Base-by-base conservation (phyloP, 2,329 filamentous ascomycete genomes). In the Ceratocystis eucalypticola region DNA sequence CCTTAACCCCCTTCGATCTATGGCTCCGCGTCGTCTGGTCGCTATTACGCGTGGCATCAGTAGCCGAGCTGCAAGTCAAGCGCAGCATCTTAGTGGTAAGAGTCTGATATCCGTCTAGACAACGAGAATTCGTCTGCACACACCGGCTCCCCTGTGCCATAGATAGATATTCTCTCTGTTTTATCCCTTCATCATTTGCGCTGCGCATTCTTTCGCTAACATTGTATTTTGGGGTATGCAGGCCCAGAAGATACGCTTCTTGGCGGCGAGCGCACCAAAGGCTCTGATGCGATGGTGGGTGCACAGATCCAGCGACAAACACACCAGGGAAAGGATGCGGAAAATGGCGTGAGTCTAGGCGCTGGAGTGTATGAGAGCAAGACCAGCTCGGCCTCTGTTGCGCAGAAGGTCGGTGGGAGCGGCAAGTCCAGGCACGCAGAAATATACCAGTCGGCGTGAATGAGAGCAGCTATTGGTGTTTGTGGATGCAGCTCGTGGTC, bases 231-330 rank as follows among this genome's bases (percentile, higher is more conserved):
- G 37, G 10, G 10, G 37, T 41, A 41, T 41, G 37, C 37, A 64
- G 62, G 62, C n/a, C 62, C 62, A 2, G 62, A 64, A 28, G 62
- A 64, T n/a, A 64, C 62, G 6, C 62, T 64, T 7, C 48, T 64
- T 3, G 62, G 62, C 30, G 62, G 46, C 62, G 62, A 55, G 7
- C 46, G 8, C 5, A 12, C 62, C 48, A 44, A 41, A 6, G 6
- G n/a, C 17, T 2, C 33, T 44, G 59, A 37, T 45, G 22, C 59
- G n/a, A 22, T 17, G 7, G 6, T 25, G n/a, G 33, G 28, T 22
- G 59, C 59, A 22, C 33, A 62, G 7, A 45, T 41, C 37, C 30
- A 37, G 2, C 7, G 53, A 30, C 53, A 12, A 20, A 57, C 15
- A 57, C 8, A 12, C 46, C 46, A 8, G 2, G n/a, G 10, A 20